Conservation (phyloP, 495 filamentous ascomycete genomes). For the Penicillium samsonianum region DNA sequence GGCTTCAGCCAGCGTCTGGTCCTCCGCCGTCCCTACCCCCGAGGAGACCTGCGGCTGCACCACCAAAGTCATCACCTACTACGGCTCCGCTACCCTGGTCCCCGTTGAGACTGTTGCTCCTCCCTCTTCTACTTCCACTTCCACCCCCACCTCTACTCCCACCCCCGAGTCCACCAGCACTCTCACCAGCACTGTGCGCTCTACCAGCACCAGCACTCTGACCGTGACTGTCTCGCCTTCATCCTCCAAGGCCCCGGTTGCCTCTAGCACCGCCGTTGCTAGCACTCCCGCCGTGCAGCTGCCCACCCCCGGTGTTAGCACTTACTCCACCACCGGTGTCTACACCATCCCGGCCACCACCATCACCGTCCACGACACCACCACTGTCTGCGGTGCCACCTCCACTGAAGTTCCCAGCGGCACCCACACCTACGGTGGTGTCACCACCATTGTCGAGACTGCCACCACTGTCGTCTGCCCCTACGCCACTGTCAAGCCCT, state of each 20-base stretch:
- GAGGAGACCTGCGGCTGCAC: constrained; percentile 64
- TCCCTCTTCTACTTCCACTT: constrained; percentile 10
- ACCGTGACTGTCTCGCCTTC: constrained; percentile 34
- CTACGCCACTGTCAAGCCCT: constrained; percentile 65
- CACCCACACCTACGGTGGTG: constrained; percentile 72
- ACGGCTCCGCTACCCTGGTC: constrained; percentile 57
- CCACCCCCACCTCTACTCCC: constrained; percentile 12
- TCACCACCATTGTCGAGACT: constrained; percentile 71
- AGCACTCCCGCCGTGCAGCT: constrained; percentile 32
- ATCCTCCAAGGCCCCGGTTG: constrained; percentile 37
- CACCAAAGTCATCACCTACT: constrained; percentile 64
- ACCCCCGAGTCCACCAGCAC: constrained; percentile 26
- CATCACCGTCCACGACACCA: constrained; percentile 67
- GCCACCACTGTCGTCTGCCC: constrained; percentile 74
- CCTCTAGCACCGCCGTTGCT: constrained; percentile 32
- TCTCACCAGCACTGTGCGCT: constrained; percentile 34
- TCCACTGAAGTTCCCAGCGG: constrained; percentile 64
- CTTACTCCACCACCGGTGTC: constrained; percentile 67
- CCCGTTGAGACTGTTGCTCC: constrained; percentile 21
- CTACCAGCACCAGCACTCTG: constrained; percentile 45
- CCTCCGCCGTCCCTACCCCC: constrained; percentile 29
- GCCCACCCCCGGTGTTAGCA: constrained; percentile 67
- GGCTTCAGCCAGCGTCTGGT: constrained; percentile 13
- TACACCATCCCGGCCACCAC: constrained; percentile 83
- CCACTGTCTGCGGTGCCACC: constrained; percentile 66